phyloP scores from a whole-genome alignment of 441 rosid species.

The Erysimum cheiri region DNA sequence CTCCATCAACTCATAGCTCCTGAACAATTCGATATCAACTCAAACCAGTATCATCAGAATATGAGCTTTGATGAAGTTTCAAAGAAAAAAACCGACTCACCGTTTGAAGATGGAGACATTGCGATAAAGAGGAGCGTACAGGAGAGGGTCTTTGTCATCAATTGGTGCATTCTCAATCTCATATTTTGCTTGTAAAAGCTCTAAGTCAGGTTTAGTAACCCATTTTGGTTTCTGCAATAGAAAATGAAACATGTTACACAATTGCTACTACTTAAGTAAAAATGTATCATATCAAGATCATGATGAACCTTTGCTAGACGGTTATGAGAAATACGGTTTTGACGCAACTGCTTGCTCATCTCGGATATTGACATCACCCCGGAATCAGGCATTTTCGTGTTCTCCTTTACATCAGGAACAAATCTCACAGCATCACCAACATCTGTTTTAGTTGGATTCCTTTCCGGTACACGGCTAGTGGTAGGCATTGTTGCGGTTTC shows the following conservation, averaged over 20 bases:
- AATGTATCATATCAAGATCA: constrained; percentile 39
- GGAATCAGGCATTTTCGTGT: constrained; percentile 35
- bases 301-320: constrained; percentile 41
- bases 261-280: constrained; percentile 7
- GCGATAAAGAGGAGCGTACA: constrained; percentile 73
- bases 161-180: constrained; percentile 74
- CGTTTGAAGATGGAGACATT: constrained; percentile 81
- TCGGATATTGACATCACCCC: constrained; percentile 60
- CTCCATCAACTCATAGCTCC: constrained; percentile 97
- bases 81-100: constrained; percentile 42
- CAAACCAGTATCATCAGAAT: neutral
- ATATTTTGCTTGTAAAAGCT: constrained; percentile 60
- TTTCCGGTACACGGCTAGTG: neutral
- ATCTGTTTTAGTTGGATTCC: constrained; percentile 2
- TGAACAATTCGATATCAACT: constrained; percentile 34
- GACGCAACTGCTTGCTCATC: constrained; percentile 63
- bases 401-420: constrained; percentile 44
- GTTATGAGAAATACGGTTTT: constrained; percentile 52
- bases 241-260: constrained; percentile 17
- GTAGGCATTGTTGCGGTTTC: constrained; percentile 26
- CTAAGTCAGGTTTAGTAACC: constrained; percentile 69
- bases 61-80: constrained; percentile 3
- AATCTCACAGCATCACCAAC: constrained; percentile 32
- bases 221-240: constrained; percentile 67
- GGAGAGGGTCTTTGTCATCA: constrained; percentile 53